phyloP scores from a whole-genome alignment of 2,329 filamentous ascomycete genomes.

The Fusarium floridanum region DNA sequence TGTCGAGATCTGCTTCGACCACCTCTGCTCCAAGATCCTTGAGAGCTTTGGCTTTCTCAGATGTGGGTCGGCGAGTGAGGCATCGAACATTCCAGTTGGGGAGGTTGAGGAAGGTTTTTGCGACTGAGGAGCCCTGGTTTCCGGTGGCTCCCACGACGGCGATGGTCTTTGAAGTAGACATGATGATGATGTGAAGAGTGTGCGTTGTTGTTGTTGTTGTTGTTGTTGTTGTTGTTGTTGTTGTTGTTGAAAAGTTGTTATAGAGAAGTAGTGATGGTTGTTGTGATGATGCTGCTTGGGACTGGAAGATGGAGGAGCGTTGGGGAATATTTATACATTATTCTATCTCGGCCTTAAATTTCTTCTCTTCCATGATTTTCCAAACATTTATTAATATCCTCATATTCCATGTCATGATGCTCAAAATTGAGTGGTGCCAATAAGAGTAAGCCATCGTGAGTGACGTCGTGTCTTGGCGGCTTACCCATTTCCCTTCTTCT shows the following conservation, averaged over 20 bases:
- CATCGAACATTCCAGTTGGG: slow-evolving; percentile 58
- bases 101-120: slow-evolving; percentile 55
- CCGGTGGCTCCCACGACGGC: slow-evolving; percentile 62
- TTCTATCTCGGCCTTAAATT: fast-evolving
- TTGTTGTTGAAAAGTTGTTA: background rate
- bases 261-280: background rate
- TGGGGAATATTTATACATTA: background rate
- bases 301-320: background rate
- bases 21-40: slow-evolving; percentile 56
- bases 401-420: background rate
- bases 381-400: background rate
- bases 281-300: background rate
- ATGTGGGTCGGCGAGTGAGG: slow-evolving; percentile 58
- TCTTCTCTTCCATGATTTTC: no score
- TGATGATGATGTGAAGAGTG: background rate
- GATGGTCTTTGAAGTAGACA: slow-evolving; percentile 49
- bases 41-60: slow-evolving; percentile 55
- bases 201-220: background rate
- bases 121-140: slow-evolving; percentile 63
- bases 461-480: background rate
- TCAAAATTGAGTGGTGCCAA: slow-evolving; percentile 9
- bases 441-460: slow-evolving; percentile 19
- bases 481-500: background rate
- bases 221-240: background rate
- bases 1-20: slow-evolving; percentile 59